Evolutionary conservation across 2,329 filamentous ascomycete species (phyloP), one percentile per base, ranked within the genome.

Genomic region (Diaporthe sp.): DNA sequence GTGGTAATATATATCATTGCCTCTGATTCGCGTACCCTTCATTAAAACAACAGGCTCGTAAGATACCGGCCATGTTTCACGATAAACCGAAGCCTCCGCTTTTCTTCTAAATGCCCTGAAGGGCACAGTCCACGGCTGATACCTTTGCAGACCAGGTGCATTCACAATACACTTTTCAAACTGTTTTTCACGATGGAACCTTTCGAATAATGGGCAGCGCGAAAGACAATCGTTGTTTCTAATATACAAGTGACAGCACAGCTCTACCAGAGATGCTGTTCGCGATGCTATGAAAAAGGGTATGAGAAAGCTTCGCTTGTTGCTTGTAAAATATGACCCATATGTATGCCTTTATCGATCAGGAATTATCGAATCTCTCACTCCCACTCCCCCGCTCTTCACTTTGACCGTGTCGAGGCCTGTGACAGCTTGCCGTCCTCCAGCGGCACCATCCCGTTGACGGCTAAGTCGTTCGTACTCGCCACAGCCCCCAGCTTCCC

Each of bases 401-500:
- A 71, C 38, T 67, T 75, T 3, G 69, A 72, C 52, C 28, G 57
- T n/a, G 60, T 72, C 35, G 52, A 72, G 28, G 28, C 22, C 40
- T 66, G 38, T 15, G 74, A 68, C 15, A 58, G 25, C 60, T 67
- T 57, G 38, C 58, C 72, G 5, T 55, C 72, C 33, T 70, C 72
- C 30, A 13, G 6, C 22, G 42, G 50, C 5, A 8, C 52, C 35
- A 6, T 19, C 3, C 67, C 75, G 25, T 50, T 64, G 28, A 47
- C 28, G 28, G 57, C 10, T 4, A 57, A 9, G 7, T 69, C 61
- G 10, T 33, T 73, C 38, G 55, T n/a, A 19, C 50, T 76, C 15
- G 28, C 69, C 42, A 38, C 33, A 10, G 4, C 60, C 0, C 83
- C 84, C 73, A 86, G 73, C 76, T 81, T 86, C n/a, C 90, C 90